Evolutionary conservation across 495 filamentous ascomycete species (phyloP), one percentile per base, ranked within the genome.

Genomic region (Halenospora varia): DNA sequence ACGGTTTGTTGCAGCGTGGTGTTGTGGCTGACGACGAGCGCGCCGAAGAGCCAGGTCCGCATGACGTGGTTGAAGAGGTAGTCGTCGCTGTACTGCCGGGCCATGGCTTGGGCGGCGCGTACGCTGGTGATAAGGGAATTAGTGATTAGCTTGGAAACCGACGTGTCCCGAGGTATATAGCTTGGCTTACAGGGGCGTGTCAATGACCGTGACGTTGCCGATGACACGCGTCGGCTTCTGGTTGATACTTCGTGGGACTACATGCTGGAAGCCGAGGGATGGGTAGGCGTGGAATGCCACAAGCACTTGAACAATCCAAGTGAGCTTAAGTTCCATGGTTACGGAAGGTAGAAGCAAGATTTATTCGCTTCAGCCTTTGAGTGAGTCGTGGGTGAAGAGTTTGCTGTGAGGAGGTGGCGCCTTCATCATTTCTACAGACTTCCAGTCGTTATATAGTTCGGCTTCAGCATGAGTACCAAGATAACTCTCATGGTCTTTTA

Each of bases 61-160:
- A 68, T 68, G 20, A 68, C 60, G 26, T 68, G 66, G 54, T 62
- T 64, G 42, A 55, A 68, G 22, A 66, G 62, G 51, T 52, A 67
- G 45, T 72, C 63, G 20, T 57, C 66, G 41, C 67, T 60, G 64
- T 75, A 66, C 41, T 65, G 60, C 19, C 70, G 69, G 49, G 72
- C 68, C 51, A 68, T 72, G 48, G 67, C 68, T 55, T 72, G 66
- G 26, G 78, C 75, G 24, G 60, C 55, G 41, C 61, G 68, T 25
- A 72, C 66, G 46, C 68, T 68, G 48, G 39, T 51, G 48, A 61
- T 41, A n/a, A 48, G 26, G 58, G 18, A 61, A 45, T 61, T 52
- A 61, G 58, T 55, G 51, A 50, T 48, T 35, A 48, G 35, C 25
- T 57, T 59, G 18, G 20, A 25, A 42, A 59, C 25, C 22, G 35